Conservation (phyloP, 805 yeast genomes). For the Wickerhamomyces ciferrii region DNA sequence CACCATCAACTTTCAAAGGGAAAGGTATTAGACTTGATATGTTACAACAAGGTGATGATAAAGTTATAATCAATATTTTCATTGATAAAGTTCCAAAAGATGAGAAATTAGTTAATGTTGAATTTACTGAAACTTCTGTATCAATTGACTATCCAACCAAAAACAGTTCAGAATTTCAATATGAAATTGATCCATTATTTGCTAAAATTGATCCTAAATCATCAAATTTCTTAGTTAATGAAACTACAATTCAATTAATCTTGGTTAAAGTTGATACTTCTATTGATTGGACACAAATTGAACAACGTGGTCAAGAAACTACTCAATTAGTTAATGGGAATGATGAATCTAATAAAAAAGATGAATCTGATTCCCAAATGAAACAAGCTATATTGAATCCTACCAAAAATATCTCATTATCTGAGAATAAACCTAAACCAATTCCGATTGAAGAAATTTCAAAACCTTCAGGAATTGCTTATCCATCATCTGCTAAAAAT, state of each 20-base stretch:
- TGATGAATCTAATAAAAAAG: conserved; percentile 14
- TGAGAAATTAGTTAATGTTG: conserved; percentile 31
- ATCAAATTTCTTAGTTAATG: conserved; percentile 46
- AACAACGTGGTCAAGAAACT: background rate
- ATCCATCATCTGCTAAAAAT: conserved; percentile 63
- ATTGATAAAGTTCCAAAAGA: conserved; percentile 59
- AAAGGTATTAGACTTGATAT: conserved; percentile 63
- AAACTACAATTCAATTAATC: conserved; percentile 49
- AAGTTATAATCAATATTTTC: conserved; percentile 64
- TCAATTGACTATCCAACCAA: conserved; percentile 42
- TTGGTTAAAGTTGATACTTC: background rate
- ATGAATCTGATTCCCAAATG: too few species aligned
- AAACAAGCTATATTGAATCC: background rate
- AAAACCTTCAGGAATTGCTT: conserved; percentile 15
- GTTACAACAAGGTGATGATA: background rate
- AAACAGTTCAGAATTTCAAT: conserved; percentile 50
- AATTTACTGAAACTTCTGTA: conserved; percentile 31
- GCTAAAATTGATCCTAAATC: conserved; percentile 41
- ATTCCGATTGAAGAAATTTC: background rate
- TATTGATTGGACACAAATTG: background rate
- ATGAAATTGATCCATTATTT: conserved; percentile 47
- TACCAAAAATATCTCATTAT: too few species aligned
- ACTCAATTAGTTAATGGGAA: background rate
- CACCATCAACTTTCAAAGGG: conserved; percentile 38
- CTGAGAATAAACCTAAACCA: too few species aligned